phyloP scores from a whole-genome alignment of 192 early-diverging fungal species.

The Linnemannia schmuckeri region DNA sequence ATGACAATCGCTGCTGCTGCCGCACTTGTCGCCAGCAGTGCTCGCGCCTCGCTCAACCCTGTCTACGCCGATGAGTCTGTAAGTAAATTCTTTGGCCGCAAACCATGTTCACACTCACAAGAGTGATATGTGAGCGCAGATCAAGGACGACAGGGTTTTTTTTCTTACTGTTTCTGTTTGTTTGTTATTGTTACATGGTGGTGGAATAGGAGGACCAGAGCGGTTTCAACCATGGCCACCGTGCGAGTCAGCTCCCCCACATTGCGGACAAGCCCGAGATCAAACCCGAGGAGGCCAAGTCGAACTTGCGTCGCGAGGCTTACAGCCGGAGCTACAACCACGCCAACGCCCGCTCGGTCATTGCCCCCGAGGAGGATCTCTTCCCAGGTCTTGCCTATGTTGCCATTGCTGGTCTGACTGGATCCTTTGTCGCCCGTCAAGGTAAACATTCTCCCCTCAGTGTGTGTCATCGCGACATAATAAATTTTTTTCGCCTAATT shows the following conservation, averaged over 20 bases:
- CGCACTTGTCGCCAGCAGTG: background rate
- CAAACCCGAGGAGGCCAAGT: background rate
- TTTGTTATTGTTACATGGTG: background rate
- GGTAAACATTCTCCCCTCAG: background rate
- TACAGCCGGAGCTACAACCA: background rate
- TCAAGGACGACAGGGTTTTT: background rate
- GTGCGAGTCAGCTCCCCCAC: background rate
- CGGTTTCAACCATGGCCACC: background rate
- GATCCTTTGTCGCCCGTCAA: constrained; percentile 15
- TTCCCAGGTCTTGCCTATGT: constrained; percentile 16
- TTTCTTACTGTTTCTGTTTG: background rate
- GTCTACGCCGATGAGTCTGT: constrained; percentile 18
- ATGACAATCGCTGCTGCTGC: constrained; percentile 15
- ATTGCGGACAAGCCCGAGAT: background rate
- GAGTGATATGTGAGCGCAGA: background rate
- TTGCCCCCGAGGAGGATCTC: constrained; percentile 23
- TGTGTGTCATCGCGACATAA: background rate
- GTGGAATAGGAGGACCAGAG: background rate
- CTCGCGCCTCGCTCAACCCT: background rate
- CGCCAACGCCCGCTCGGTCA: background rate
- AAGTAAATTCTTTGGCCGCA: background rate
- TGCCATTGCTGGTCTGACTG: constrained; percentile 23
- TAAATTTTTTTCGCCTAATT: background rate
- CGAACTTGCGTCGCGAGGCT: background rate
- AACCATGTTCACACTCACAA: background rate